phyloP scores from a whole-genome alignment of 495 filamentous ascomycete genomes.

The Trichoderma asperelloides region DNA sequence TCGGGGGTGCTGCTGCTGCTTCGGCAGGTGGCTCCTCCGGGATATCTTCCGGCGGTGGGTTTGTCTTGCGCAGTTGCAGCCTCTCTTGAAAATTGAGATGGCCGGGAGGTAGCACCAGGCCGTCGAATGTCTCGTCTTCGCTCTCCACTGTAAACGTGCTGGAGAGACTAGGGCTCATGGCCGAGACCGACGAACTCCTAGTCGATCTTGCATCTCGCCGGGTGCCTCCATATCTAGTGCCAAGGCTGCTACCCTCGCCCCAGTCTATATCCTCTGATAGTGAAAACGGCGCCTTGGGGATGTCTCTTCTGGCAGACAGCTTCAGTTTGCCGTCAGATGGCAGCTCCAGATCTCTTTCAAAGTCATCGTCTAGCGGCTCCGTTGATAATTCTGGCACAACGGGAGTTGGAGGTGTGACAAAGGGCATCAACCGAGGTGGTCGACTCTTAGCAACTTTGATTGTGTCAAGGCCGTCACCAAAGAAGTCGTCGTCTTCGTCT shows the following conservation, averaged over 20 bases:
- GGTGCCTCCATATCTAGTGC: constrained; percentile 80
- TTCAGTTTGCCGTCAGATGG: constrained; percentile 51
- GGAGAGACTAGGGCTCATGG: constrained; percentile 81
- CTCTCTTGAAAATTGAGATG: constrained; percentile 71
- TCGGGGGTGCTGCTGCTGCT: constrained; percentile 16
- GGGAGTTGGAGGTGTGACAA: constrained; percentile 48
- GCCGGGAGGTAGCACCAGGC: constrained; percentile 72
- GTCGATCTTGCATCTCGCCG: constrained; percentile 64
- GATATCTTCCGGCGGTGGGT: constrained; percentile 34
- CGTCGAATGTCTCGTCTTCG: constrained; percentile 84
- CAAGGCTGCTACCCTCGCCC: constrained; percentile 77
- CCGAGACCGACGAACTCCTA: constrained; percentile 77
- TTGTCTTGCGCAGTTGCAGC: constrained; percentile 59
- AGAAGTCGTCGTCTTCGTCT: constrained; percentile 49
- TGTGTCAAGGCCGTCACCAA: constrained; percentile 52
- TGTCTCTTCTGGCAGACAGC: constrained; percentile 50
- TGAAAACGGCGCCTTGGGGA: constrained; percentile 45
- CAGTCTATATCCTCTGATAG: constrained; percentile 77
- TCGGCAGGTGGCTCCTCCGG: constrained; percentile 18
- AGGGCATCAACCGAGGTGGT: constrained; percentile 41
- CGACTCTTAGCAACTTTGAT: constrained; percentile 59
- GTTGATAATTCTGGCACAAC: constrained; percentile 31
- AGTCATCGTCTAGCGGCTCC: constrained; percentile 47
- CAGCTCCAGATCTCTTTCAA: constrained; percentile 71
- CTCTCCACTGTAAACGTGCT: constrained; percentile 89